These are phyloP conservation scores for Phytophthora meadii DNA, from an alignment of 352 stramenopile species.

Conservation along the genomic window DNA sequence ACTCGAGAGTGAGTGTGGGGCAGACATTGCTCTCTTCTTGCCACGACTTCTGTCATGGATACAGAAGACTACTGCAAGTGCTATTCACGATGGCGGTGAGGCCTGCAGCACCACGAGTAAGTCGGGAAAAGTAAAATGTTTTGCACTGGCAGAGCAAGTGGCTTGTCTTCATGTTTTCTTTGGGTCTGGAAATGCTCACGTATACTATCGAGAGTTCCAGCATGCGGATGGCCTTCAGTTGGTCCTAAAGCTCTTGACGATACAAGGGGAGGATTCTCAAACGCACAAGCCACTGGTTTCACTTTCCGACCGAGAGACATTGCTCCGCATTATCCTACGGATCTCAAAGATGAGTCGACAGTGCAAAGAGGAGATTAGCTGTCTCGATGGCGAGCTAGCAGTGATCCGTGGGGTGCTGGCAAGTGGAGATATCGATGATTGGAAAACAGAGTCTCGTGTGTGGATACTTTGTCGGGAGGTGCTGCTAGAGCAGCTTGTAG, in stretches of 20 bases:
- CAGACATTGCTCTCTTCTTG: constrained; percentile 61
- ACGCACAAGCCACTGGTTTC: constrained; percentile 28
- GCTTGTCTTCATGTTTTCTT: constrained; percentile 63
- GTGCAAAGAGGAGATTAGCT: constrained; percentile 60
- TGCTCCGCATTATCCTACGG: constrained; percentile 48
- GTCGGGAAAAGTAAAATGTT: constrained; percentile 16
- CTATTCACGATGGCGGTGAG: constrained; percentile 9
- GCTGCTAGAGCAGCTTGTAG: constrained; percentile 67
- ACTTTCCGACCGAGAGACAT: constrained; percentile 31
- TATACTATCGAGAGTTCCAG: constrained; percentile 61
- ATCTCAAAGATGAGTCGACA: constrained; percentile 50
- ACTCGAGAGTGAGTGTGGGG: constrained; percentile 54
- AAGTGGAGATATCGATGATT: constrained; percentile 22
- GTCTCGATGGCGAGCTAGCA: constrained; percentile 47
- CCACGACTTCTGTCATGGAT: constrained; percentile 74
- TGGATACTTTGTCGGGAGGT: constrained; percentile 47
- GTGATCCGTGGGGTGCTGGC: constrained; percentile 51
- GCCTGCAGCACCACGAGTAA: constrained; percentile 7
- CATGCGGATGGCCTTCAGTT: constrained; percentile 57
- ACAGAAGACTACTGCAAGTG: constrained; percentile 44
- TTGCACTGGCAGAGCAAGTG: constrained; percentile 57
- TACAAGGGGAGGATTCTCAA: constrained; percentile 13
- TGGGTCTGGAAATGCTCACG: constrained; percentile 36
- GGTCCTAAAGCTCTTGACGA: constrained; percentile 49
- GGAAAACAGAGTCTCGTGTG: constrained; percentile 22